Conservation (phyloP, 768 basidiomycete genomes). For the Boletus fagicola region DNA sequence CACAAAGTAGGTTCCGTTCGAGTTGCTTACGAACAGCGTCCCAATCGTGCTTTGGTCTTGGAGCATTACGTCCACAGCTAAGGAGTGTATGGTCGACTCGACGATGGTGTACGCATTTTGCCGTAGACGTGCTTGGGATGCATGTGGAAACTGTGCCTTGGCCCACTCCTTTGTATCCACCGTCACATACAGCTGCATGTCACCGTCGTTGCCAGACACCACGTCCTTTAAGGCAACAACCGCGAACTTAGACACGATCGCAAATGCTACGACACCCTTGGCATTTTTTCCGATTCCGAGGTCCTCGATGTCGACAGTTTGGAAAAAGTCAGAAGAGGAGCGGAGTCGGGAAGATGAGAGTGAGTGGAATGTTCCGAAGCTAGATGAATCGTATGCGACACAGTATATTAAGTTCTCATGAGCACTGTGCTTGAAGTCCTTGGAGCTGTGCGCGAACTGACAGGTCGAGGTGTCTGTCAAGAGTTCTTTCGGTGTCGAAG, state of each 20-base stretch:
- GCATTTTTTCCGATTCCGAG: slow-evolving; percentile 85
- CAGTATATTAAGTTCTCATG: slow-evolving; percentile 81
- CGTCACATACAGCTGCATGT: slow-evolving; percentile 85
- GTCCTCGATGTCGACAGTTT: slow-evolving; percentile 63
- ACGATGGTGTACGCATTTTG: slow-evolving; percentile 97
- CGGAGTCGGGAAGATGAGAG: slow-evolving; percentile 68
- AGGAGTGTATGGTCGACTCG: slow-evolving; percentile 88
- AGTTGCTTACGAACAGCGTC: slow-evolving; percentile 93
- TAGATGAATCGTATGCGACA: slow-evolving; percentile 73
- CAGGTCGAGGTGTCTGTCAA: slow-evolving; percentile 74
- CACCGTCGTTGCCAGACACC: slow-evolving; percentile 49
- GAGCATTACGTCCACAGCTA: slow-evolving; percentile 90
- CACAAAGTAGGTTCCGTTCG: slow-evolving; percentile 94
- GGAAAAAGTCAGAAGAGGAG: slow-evolving; percentile 85
- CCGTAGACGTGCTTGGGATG: slow-evolving; percentile 68
- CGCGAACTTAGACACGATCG: slow-evolving; percentile 89
- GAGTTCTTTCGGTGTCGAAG: slow-evolving; percentile 54
- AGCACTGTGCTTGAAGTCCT: slow-evolving; percentile 78
- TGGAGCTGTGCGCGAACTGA: slow-evolving; percentile 85
- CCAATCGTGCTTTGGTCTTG: slow-evolving; percentile 66
- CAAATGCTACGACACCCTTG: slow-evolving; percentile 87
- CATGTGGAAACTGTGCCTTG: slow-evolving; percentile 90
- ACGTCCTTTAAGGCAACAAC: slow-evolving; percentile 85
- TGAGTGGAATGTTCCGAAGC: slow-evolving; percentile 40
- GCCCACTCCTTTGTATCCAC: slow-evolving; percentile 84